Conservation (phyloP, 768 basidiomycete species). For the Crepidotus variabilis region DNA sequence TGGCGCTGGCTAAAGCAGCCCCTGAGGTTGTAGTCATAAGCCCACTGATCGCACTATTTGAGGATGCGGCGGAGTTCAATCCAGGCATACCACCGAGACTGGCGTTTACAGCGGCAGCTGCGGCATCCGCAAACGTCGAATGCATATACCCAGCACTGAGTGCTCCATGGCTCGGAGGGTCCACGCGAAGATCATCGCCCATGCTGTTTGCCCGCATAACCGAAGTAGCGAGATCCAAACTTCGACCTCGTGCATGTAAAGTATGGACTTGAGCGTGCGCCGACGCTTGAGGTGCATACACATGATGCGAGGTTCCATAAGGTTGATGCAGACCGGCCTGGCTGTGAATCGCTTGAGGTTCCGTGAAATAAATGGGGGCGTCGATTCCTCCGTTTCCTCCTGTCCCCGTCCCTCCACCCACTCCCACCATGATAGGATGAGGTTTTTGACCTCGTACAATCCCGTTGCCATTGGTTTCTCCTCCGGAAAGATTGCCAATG, state of each 20-base stretch:
- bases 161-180: neutral
- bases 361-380: neutral
- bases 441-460: slow-evolving; percentile 26
- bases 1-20: neutral
- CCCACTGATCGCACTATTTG: neutral
- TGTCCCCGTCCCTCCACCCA: slow-evolving; percentile 11
- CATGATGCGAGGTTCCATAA: neutral
- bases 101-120: neutral
- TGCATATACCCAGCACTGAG: neutral
- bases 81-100: neutral
- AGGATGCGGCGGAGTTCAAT: neutral
- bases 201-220: slow-evolving; percentile 5
- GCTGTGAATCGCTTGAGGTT: neutral
- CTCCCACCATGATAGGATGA: slow-evolving; percentile 24
- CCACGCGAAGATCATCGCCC: slow-evolving; percentile 5
- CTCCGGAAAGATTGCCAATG: slow-evolving; percentile 26
- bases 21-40: neutral
- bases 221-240: neutral
- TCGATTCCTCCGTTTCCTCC: neutral
- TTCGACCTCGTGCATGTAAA: slow-evolving; percentile 2
- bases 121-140: neutral
- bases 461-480: slow-evolving; percentile 41
- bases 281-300: neutral
- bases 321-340: neutral
- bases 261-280: neutral